Percentiles rank a stretch among this genome's conserved stretches.
These are phyloP conservation scores for Beauveria brongniartii DNA, from an alignment of 2,329 filamentous ascomycete species.

Conservation along the genomic window DNA sequence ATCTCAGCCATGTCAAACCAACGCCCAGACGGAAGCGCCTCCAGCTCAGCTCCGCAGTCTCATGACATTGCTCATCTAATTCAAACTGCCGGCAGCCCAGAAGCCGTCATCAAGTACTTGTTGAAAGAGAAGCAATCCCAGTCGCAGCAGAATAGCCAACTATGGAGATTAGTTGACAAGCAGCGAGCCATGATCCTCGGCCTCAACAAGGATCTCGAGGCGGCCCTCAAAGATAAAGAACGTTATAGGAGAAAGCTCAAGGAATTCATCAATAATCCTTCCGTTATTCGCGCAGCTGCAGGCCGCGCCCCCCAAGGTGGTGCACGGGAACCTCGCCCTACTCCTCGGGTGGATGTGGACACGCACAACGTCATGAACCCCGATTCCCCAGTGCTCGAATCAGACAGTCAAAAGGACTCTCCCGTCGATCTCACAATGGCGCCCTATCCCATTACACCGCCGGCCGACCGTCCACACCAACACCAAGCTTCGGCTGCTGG, in stretches of 20 bases:
- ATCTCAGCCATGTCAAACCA: slow-evolving; percentile 67
- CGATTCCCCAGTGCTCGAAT: slow-evolving; percentile 42
- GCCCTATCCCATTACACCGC: slow-evolving; percentile 58
- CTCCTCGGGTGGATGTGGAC: slow-evolving; percentile 20
- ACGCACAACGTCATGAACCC: slow-evolving; percentile 20
- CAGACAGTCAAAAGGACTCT: slow-evolving; percentile 44
- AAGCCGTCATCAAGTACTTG: slow-evolving; percentile 80
- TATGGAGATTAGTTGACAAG: slow-evolving; percentile 96
- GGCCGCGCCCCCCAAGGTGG: slow-evolving; percentile 13
- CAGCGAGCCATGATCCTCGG: slow-evolving; percentile 89
- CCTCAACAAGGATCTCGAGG: slow-evolving; percentile 88
- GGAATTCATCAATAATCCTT: slow-evolving; percentile 48
- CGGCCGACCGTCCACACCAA: slow-evolving; percentile 40
- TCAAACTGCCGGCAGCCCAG: slow-evolving; percentile 75
- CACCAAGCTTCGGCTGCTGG: slow-evolving; percentile 30
- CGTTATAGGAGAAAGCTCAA: slow-evolving; percentile 86
- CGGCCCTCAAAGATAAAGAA: slow-evolving; percentile 87
- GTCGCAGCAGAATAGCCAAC: slow-evolving; percentile 79
- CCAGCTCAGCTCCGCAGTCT: slow-evolving; percentile 37
- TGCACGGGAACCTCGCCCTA: background rate
- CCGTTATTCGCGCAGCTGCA: slow-evolving; percentile 24
- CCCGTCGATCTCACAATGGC: slow-evolving; percentile 53
- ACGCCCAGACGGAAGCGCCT: slow-evolving; percentile 40
- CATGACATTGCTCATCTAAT: slow-evolving; percentile 74
- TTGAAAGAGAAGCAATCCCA: slow-evolving; percentile 87